Base-by-base conservation (phyloP, 176 grass and related monocot genomes). In the Carex kokanica region DNA sequence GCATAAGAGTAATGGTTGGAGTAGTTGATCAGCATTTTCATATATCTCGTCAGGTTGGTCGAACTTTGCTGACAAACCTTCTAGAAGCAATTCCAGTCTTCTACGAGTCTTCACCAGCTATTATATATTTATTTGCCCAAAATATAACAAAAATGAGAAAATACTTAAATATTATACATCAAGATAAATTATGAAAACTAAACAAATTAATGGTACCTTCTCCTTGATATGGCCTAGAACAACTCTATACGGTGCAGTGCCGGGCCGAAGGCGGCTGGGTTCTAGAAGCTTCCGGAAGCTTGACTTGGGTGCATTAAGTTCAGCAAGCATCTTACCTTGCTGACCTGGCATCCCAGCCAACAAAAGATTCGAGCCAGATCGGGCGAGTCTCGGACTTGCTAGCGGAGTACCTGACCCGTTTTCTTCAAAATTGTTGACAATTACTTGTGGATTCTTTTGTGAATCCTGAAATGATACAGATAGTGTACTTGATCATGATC, bases 251-350 rank as follows among this genome's bases (percentile, higher is more conserved):
- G 95, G 95, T 74, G 92, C 91, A 55, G 91, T 93, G 78, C 95
- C 95, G 81, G 92, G 92, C 65, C 58, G 92, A 3, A 79, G 88
- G 31, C 87, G 52, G 61, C 92, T 88, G 69, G 95, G 95, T 71
- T 98, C 92, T 82, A 98, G 86, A 88, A 98, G 95, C 63, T 93
- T 98, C 29, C 75, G 87, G 69, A 98, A 93, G 86, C 89, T 94
- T 79, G 92, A 93, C 58, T 89, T 88, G 56, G 88, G 88, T 16
- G 88, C 81, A 59, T 94, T 79, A 72, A 92, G 88, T 87, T 98
- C 92, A 55, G 89, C 83, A 87, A 94, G 94, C 65, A 94, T 43
- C 81, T 94, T 98, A 79, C 79, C 92, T 81, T 90, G 85, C 23
- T 82, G 78, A 63, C 78, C 59, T 6, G 73, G 24, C 73, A 77